A percentile compares a stretch with the other conserved stretches of the same genome.
These are phyloP conservation scores for Trichophyton mentagrophytes DNA, from an alignment of 2,329 filamentous ascomycete genomes.

Conservation along the genomic window DNA sequence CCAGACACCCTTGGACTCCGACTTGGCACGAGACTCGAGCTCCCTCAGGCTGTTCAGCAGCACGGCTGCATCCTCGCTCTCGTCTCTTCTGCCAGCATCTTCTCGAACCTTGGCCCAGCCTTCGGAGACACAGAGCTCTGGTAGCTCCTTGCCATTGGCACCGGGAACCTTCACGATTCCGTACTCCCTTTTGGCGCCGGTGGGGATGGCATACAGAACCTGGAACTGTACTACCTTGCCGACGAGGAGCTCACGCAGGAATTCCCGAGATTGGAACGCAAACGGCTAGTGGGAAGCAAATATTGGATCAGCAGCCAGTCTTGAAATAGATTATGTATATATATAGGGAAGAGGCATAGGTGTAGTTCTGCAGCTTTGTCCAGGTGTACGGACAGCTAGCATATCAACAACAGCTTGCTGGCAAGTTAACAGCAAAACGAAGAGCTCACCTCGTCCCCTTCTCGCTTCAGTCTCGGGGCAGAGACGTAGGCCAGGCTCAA, in stretches of 20 bases:
- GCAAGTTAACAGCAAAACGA: constrained; percentile 1
- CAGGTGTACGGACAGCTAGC: too few relatives aligned
- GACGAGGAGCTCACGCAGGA: constrained; percentile 67
- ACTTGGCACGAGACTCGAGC: constrained; percentile 64
- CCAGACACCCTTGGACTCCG: constrained; percentile 73
- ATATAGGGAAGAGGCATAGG: background rate
- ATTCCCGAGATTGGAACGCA: constrained; percentile 90
- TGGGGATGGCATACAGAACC: constrained; percentile 76
- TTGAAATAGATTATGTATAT: background rate
- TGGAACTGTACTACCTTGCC: constrained; percentile 80
- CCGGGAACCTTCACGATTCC: constrained; percentile 65
- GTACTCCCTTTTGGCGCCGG: constrained; percentile 66
- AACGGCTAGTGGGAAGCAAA: constrained; percentile 44
- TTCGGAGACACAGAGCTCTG: constrained; percentile 71
- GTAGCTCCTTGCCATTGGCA: constrained; percentile 64
- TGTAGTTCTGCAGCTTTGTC: background rate
- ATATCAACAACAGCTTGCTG: background rate
- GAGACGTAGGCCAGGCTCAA: constrained; percentile 87
- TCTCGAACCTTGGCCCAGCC: constrained; percentile 91
- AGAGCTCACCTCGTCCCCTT: constrained; percentile 61
- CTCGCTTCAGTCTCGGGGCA: constrained; percentile 72
- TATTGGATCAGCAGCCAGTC: background rate
- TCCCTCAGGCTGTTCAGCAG: constrained; percentile 65
- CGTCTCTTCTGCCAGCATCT: constrained; percentile 77
- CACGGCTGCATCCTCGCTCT: constrained; percentile 58